A percentile compares a stretch with the other conserved stretches of the same genome.
Evolutionary conservation across 129 eudicot species (phyloP).

Genomic region (Apium graveolens): DNA sequence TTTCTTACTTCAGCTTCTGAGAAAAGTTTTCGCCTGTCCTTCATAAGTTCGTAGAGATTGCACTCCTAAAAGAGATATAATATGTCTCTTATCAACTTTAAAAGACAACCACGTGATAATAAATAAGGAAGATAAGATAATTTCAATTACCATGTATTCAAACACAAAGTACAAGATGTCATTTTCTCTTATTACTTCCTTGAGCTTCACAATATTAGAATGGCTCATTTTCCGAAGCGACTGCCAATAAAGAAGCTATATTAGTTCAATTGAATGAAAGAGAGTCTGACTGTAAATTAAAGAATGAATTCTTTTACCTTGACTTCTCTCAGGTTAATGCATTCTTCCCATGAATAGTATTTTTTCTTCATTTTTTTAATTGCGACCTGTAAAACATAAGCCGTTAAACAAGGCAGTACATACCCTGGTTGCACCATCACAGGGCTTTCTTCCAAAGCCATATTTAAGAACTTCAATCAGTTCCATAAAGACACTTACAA

Average conservation of each 20-base stretch:
- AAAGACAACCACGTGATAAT: background rate
- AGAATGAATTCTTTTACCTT: conserved; percentile 39
- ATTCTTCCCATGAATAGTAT: conserved; percentile 98
- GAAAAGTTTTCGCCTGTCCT: conserved; percentile 65
- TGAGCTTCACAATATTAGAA: conserved; percentile 94
- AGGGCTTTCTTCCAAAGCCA: background rate
- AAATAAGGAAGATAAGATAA: background rate
- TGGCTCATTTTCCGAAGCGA: conserved; percentile 92
- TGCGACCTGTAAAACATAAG: conserved; percentile 58
- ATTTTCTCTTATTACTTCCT: conserved; percentile 93
- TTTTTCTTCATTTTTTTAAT: conserved; percentile 96
- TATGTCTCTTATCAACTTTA: background rate
- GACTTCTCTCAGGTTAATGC: conserved; percentile 97
- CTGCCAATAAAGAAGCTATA: conserved; percentile 32
- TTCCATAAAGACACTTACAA: conserved; percentile 39
- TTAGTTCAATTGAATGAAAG: background rate
- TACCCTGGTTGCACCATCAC: background rate
- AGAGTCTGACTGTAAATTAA: background rate
- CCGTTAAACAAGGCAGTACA: conserved; percentile 11
- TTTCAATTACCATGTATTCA: conserved; percentile 71
- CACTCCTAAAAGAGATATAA: conserved; percentile 42
- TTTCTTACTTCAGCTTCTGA: conserved; percentile 75
- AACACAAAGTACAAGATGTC: conserved; percentile 90
- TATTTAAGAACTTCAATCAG: background rate
- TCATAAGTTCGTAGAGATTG: conserved; percentile 91